Base-by-base conservation (phyloP, 2,329 filamentous ascomycete species). In the Phaeosphaeriaceae sp. region DNA sequence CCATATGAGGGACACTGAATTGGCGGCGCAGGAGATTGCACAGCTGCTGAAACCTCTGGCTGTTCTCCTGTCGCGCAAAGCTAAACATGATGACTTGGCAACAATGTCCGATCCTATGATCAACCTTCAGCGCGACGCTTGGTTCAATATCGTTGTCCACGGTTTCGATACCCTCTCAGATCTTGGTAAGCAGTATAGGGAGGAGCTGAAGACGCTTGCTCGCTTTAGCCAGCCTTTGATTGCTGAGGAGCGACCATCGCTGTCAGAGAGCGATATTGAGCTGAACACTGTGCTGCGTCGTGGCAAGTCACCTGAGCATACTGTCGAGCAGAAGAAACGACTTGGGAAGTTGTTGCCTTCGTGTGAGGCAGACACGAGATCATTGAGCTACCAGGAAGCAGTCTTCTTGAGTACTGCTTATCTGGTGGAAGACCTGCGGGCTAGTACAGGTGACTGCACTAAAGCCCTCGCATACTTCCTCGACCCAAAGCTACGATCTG, bases 61-160 rank as follows among this genome's bases (percentile, higher is more conserved):
- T 8, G 84, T 93, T 1, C 85, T 99, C 53, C 91, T 97, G 77
- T 90, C 92, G 9, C 75, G 76, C 55, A 78, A 73, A 56, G 72
- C 63, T 54, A 65, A 62, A 56, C 79, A 80, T 55, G 86, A 91
- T 53, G 90, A 94, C 52, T 89, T 94, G 58, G 69, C 78, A 21
- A 73, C 79, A 42, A 76, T 81, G 15, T 74, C 79, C 28, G 72
- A 84, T 30, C 73, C 72, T 6, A 87, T 88, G 8, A 86, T 91
- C 61, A 86, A 88, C 24, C 81, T 96, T 56, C 86, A 95, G 66
- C 89, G 94, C 53, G 94, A 99, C 82, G 92, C 93, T 5, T 99
- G 95, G 95, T 98, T 97, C 81, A 99, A 99, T 71, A 93, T 98
- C 62, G 92, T 94, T 22, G 91, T 97, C 0, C 95, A 99, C 76